Base-by-base conservation (phyloP, 2,329 filamentous ascomycete genomes). In the Sphaerulina vaccinii region DNA sequence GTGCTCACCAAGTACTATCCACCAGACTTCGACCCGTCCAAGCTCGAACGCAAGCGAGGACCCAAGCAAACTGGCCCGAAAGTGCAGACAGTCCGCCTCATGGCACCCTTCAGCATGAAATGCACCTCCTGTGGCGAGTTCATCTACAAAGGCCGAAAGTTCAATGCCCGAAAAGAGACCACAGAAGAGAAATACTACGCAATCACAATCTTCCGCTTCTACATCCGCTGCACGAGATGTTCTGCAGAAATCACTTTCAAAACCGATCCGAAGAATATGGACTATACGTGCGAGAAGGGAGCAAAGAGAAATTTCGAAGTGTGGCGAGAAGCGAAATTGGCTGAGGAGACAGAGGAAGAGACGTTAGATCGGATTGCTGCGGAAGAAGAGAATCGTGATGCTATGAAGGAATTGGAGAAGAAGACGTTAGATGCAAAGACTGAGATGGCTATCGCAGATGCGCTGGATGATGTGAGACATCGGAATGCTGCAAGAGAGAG, bases 381-480 rank as follows among this genome's bases (percentile, higher is more conserved):
- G 35, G 88, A 95, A 66, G 86, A 84, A 59, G 81, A 85, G 52
- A 90, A 96, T 70, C 80, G 84, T 59, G 91, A 96, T 70, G 89
- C 90, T 18, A 99, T 99, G 95, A 87, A 87, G 51, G 91, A 96
- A 68, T 74, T 99, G 40, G 93, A 99, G 73, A 86, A 87, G 57
- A 97, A 97, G 75, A 96, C 92, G 49, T 75, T 87, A 18, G 93
- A 99, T 69, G 91, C 91, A 1, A 91, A 93, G 75, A 80, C 87
- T 35, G 93, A 99, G 72, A 99, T 99, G 91, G 89, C 88, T 15
- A 89, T 96, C 38, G 93, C 93, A 1, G 93, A 99, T 75, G 92
- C 91, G 6, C 74, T 99, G 49, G 93, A 99, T 70, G 91, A 96
- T 73, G 96, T 99, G 51, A 79, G 92, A 50, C 92, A 88, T 46